A percentile compares a stretch with the other conserved stretches of the same genome.
These are phyloP conservation scores for Filobasidium floriforme DNA, from an alignment of 768 basidiomycete species.

Conservation along the genomic window DNA sequence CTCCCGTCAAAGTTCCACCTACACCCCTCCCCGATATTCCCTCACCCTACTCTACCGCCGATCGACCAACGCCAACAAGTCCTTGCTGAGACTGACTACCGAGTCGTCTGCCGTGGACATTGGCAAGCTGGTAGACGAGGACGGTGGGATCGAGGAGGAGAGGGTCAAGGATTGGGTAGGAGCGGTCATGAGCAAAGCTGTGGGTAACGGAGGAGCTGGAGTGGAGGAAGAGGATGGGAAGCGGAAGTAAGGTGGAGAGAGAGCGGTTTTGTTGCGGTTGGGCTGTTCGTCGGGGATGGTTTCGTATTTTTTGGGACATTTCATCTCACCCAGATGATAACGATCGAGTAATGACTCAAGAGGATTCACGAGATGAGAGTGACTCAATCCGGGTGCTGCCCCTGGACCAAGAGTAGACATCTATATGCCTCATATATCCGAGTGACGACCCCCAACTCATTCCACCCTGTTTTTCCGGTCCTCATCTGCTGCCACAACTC, in stretches of 20 bases:
- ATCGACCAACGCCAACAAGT: conserved; percentile 25
- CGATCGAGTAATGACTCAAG: too few species aligned
- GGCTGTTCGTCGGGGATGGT: too few species aligned
- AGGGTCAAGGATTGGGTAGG: conserved; percentile 22
- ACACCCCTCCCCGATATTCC: conserved; percentile 58
- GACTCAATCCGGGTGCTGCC: too few species aligned
- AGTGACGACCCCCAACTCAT: too few species aligned
- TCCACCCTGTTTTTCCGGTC: background rate
- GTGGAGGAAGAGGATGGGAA: background rate
- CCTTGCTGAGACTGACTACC: conserved; percentile 12
- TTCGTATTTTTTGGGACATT: too few species aligned
- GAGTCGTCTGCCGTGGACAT: conserved; percentile 9
- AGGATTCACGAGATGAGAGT: too few species aligned
- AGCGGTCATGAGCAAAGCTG: conserved; percentile 6
- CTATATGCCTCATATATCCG: too few species aligned
- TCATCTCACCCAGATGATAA: too few species aligned
- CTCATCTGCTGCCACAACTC: background rate
- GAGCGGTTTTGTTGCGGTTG: background rate
- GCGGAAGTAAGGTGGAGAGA: background rate
- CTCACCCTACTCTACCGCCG: conserved; percentile 46
- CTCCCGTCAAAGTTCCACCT: conserved; percentile 23
- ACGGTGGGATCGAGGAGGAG: conserved; percentile 22
- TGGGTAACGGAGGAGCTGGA: background rate
- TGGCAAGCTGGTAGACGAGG: conserved; percentile 16
- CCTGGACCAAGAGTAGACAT: too few species aligned